These are phyloP conservation scores for Heliamphora pulchella DNA, from an alignment of 179 eudicot species.

Conservation along the genomic window DNA sequence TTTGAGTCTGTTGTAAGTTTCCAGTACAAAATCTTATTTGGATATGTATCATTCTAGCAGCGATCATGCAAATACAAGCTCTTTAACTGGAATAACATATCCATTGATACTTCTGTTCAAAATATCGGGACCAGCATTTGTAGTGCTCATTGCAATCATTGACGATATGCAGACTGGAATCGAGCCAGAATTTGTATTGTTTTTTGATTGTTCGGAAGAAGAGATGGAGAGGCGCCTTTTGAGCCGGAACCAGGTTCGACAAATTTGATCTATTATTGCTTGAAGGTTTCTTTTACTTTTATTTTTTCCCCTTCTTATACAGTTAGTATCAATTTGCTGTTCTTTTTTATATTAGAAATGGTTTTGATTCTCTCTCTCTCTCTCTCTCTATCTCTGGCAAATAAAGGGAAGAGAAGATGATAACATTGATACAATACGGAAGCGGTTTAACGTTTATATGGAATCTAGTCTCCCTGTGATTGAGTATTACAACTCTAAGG, in stretches of 20 bases:
- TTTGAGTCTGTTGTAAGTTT: constrained; percentile 71
- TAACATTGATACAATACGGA: constrained; percentile 71
- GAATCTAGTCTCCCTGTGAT: constrained; percentile 92
- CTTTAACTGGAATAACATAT: not conserved
- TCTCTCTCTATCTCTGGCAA: constrained; percentile 6
- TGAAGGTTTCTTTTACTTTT: not conserved
- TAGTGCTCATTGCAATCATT: constrained; percentile 2
- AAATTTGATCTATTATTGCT: not conserved
- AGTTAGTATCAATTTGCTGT: no score
- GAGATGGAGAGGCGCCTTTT: constrained; percentile 89
- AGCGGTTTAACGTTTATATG: constrained; percentile 69
- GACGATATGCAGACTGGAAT: constrained; percentile 55
- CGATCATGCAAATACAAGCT: not conserved
- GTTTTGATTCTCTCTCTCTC: not conserved
- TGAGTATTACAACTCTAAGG: constrained; percentile 59
- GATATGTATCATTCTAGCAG: not conserved
- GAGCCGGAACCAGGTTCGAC: constrained; percentile 66
- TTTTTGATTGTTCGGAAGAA: constrained; percentile 73
- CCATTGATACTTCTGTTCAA: not conserved
- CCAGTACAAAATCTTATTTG: not conserved
- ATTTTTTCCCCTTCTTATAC: not conserved
- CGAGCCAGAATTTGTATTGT: constrained; percentile 67
- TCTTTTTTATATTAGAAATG: no score
- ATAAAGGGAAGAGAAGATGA: constrained; percentile 88
- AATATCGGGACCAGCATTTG: not conserved